Percentiles rank a stretch among this genome's conserved stretches.
Evolutionary conservation across 2,329 filamentous ascomycete species (phyloP).

Genomic region (Diaporthe sp.): DNA sequence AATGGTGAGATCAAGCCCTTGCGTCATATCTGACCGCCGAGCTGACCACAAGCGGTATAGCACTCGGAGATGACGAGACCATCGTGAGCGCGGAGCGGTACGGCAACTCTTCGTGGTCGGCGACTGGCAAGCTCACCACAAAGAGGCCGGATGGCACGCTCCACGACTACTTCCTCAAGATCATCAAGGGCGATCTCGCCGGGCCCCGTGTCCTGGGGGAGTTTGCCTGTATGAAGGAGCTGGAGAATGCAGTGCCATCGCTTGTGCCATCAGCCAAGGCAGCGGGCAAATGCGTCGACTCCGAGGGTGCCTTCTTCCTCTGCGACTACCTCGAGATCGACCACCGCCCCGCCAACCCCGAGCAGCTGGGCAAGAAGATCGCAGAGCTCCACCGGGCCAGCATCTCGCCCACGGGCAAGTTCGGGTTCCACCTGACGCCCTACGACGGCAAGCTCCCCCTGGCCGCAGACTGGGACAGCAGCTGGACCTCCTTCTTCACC

Average conservation of each 20-base stretch:
- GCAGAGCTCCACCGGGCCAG: conserved; percentile 42
- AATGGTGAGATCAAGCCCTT: conserved; percentile 9
- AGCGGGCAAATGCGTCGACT: conserved; percentile 41
- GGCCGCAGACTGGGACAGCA: conserved; percentile 51
- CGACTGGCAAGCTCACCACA: conserved; percentile 46
- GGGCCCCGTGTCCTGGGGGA: conserved; percentile 42
- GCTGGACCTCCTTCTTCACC: conserved; percentile 56
- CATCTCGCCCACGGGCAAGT: conserved; percentile 49
- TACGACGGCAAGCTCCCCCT: conserved; percentile 50
- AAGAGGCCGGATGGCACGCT: conserved; percentile 42
- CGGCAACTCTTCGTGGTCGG: conserved; percentile 49
- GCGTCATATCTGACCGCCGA: neutral
- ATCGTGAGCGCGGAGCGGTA: conserved; percentile 45
- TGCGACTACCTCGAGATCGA: conserved; percentile 51
- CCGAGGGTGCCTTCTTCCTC: conserved; percentile 48
- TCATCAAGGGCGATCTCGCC: conserved; percentile 28
- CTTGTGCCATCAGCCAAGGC: conserved; percentile 50
- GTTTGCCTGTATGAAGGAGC: conserved; percentile 49
- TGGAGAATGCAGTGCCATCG: conserved; percentile 46
- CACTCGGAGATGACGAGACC: conserved; percentile 29
- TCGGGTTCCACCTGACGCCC: conserved; percentile 54
- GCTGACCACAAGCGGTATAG: neutral
- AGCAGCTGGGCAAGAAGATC: conserved; percentile 39
- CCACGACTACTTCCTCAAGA: conserved; percentile 47
- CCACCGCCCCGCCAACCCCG: conserved; percentile 38